These are phyloP conservation scores for Allium fistulosum DNA, from an alignment of 106 monocot species.

Conservation along the genomic window DNA sequence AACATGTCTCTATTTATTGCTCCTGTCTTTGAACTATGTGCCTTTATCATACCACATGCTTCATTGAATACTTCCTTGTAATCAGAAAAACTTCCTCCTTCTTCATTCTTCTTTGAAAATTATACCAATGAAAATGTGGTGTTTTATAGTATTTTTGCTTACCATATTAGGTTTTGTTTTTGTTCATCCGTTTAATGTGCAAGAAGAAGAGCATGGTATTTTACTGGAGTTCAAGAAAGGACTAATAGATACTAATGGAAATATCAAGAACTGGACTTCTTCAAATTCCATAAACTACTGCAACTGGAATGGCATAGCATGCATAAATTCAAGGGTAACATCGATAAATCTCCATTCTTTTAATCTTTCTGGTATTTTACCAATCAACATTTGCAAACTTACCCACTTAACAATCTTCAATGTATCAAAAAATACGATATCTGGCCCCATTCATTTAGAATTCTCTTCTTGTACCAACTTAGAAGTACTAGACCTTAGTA, in stretches of 20 bases:
- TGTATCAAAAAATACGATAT: constrained; percentile 43
- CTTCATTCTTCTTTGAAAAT: background rate
- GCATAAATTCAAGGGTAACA: constrained; percentile 28
- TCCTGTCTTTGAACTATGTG: background rate
- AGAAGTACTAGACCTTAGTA: constrained; percentile 65
- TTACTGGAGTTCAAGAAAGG: constrained; percentile 43
- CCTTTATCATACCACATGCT: background rate
- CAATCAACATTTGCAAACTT: constrained; percentile 41
- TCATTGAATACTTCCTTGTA: background rate
- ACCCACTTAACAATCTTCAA: constrained; percentile 29
- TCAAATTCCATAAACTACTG: constrained; percentile 25
- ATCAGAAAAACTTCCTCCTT: background rate
- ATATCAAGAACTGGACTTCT: constrained; percentile 42
- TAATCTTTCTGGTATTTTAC: constrained; percentile 59
- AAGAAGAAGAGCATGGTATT: constrained; percentile 4
- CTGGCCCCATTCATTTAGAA: constrained; percentile 40
- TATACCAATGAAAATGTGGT: background rate
- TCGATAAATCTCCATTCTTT: constrained; percentile 45
- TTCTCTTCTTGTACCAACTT: constrained; percentile 29
- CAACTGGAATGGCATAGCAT: constrained; percentile 52
- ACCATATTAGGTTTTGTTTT: background rate
- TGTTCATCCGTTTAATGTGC: background rate
- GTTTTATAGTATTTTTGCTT: background rate
- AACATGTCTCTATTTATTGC: background rate
- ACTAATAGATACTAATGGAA: constrained; percentile 31